Evolutionary conservation across 306 rosid species (phyloP).

Genomic region (Erythrophleum fordii): DNA sequence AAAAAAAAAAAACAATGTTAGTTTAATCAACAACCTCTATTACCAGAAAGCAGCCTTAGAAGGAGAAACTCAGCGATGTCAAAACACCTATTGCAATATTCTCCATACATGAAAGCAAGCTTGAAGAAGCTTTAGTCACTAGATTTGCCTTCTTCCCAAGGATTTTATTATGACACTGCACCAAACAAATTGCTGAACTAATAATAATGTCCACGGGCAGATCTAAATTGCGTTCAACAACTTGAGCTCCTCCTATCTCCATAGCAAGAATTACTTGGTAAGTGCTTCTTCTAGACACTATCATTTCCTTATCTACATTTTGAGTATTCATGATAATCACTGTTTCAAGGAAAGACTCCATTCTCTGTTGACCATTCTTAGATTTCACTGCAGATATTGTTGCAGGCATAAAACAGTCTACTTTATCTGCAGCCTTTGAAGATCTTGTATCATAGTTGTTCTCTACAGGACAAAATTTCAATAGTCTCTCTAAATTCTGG

Average conservation of each 20-base stretch:
- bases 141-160: slow-evolving; percentile 69
- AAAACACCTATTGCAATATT: slow-evolving; percentile 77
- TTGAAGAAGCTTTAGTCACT: slow-evolving; percentile 68
- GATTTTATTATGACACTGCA: slow-evolving; percentile 73
- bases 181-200: slow-evolving; percentile 73
- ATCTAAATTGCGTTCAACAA: slow-evolving; percentile 82
- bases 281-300: slow-evolving; percentile 88
- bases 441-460: slow-evolving; percentile 39
- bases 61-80: slow-evolving; percentile 69
- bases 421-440: slow-evolving; percentile 49
- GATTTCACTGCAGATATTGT: slow-evolving; percentile 47
- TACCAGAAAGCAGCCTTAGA: slow-evolving; percentile 87
- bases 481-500: slow-evolving; percentile 49
- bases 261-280: slow-evolving; percentile 74
- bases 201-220: slow-evolving; percentile 76
- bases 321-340: slow-evolving; percentile 77
- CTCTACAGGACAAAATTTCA: slow-evolving; percentile 50
- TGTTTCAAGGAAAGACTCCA: slow-evolving; percentile 52
- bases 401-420: slow-evolving; percentile 39
- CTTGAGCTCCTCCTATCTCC: slow-evolving; percentile 83
- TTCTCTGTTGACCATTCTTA: slow-evolving; percentile 42
- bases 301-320: slow-evolving; percentile 79
- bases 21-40: slow-evolving; percentile 17
- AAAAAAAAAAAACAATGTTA: not conserved
- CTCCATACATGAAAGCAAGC: slow-evolving; percentile 68